Conservation (phyloP, 176 grass and related monocot genomes). For the Bothriochloa decipiens region DNA sequence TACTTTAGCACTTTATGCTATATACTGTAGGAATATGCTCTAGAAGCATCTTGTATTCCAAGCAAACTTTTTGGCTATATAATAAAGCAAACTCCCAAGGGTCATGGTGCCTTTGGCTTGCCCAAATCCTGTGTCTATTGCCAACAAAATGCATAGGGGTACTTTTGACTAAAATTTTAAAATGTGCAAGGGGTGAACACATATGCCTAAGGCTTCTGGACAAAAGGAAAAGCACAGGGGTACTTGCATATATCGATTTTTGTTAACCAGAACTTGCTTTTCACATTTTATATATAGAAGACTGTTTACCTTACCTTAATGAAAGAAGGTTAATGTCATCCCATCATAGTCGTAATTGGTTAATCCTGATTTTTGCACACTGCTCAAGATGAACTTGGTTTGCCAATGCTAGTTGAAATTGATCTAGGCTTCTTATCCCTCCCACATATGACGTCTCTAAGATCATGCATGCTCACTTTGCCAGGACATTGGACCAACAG, state of each 20-base stretch:
- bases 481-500: slow-evolving; percentile 59
- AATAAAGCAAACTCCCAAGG: too few relatives aligned
- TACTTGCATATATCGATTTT: neutral
- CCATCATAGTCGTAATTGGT: neutral
- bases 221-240: neutral
- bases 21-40: too few relatives aligned
- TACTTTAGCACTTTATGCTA: too few relatives aligned
- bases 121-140: too few relatives aligned
- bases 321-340: neutral
- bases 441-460: neutral
- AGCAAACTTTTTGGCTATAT: too few relatives aligned
- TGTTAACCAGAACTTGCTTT: neutral
- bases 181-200: neutral
- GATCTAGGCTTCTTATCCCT: neutral
- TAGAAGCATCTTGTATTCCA: too few relatives aligned
- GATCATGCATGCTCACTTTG: neutral
- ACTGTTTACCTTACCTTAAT: neutral
- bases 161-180: neutral
- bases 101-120: too few relatives aligned
- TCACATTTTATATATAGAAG: neutral
- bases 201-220: neutral
- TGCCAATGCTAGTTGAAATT: slow-evolving; percentile 4
- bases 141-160: neutral
- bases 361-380: neutral
- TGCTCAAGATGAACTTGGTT: neutral